A percentile compares a stretch with the other conserved stretches of the same genome.
Conservation (phyloP, 345 rosid species). For the Heritiera fomes region DNA sequence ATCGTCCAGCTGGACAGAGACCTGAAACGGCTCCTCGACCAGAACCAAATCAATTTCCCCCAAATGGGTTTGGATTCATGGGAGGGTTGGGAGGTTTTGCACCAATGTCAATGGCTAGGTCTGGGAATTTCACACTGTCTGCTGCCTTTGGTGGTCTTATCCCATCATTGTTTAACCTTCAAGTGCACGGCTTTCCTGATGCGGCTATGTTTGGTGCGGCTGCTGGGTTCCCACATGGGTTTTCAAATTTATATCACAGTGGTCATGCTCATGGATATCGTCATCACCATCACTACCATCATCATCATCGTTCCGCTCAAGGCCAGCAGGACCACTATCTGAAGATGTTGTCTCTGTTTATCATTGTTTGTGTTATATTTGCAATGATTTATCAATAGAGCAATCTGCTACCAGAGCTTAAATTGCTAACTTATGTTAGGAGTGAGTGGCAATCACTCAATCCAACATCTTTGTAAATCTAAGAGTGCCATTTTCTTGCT, state of each 20-base stretch:
- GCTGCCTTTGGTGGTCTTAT: conserved; percentile 87
- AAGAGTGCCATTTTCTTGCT: conserved; percentile 20
- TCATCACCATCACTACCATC: conserved; percentile 20
- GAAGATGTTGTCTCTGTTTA: conserved; percentile 58
- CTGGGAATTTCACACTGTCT: conserved; percentile 81
- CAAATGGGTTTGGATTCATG: conserved; percentile 71
- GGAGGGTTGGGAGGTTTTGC: conserved; percentile 89
- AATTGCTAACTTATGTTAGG: conserved; percentile 20
- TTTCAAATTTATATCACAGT: conserved; percentile 65
- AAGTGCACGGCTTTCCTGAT: conserved; percentile 83
- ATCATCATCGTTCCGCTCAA: conserved; percentile 54
- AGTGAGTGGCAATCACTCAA: conserved; percentile 14
- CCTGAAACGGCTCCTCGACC: conserved; percentile 96
- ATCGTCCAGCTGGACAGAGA: conserved; percentile 95
- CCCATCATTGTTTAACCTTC: conserved; percentile 81
- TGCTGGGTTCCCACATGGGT: conserved; percentile 74
- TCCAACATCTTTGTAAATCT: conserved; percentile 33
- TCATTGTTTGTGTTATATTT: conserved; percentile 53
- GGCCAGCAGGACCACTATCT: conserved; percentile 77
- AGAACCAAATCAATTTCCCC: conserved; percentile 68
- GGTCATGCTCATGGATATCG: conserved; percentile 66
- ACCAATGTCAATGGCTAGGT: conserved; percentile 69
- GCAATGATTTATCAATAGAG: conserved; percentile 62
- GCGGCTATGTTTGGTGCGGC: conserved; percentile 75
- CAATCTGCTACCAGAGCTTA: conserved; percentile 16